Evolutionary conservation across 2,329 filamentous ascomycete genomes (phyloP).

Genomic region (Xylariaceae sp.): DNA sequence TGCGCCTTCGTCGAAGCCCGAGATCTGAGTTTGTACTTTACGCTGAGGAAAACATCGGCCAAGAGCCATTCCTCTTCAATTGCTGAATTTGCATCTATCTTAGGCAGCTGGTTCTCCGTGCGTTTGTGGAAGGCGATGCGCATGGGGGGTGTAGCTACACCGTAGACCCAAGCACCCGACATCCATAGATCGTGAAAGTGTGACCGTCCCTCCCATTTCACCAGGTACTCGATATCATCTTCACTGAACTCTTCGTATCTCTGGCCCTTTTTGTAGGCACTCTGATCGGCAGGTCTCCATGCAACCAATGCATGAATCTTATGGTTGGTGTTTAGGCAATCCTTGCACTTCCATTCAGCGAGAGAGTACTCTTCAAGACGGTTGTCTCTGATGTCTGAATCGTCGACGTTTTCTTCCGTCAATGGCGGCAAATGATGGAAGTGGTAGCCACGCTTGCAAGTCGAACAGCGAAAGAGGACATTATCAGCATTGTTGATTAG

Average conservation of each 20-base stretch:
- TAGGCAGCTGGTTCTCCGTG: slow-evolving; percentile 63
- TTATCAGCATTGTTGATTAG: slow-evolving; percentile 76
- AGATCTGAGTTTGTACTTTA: slow-evolving; percentile 62
- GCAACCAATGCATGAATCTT: slow-evolving; percentile 82
- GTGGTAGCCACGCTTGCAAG: slow-evolving; percentile 80
- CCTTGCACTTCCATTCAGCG: slow-evolving; percentile 75
- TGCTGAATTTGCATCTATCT: slow-evolving; percentile 74
- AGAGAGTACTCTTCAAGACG: slow-evolving; percentile 71
- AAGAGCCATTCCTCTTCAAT: slow-evolving; percentile 85
- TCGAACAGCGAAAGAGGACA: slow-evolving; percentile 80
- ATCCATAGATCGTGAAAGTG: slow-evolving; percentile 87
- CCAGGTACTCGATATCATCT: slow-evolving; percentile 85
- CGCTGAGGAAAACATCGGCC: slow-evolving; percentile 85
- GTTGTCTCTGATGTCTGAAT: slow-evolving; percentile 57
- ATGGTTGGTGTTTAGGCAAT: slow-evolving; percentile 66
- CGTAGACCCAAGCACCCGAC: slow-evolving; percentile 86
- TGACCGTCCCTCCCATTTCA: slow-evolving; percentile 83
- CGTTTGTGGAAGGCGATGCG: slow-evolving; percentile 76
- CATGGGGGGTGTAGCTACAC: slow-evolving; percentile 64
- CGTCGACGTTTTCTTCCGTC: slow-evolving; percentile 40
- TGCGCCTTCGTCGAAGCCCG: slow-evolving; percentile 63
- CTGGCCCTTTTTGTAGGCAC: slow-evolving; percentile 56
- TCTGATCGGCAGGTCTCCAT: slow-evolving; percentile 74
- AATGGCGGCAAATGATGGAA: slow-evolving; percentile 74
- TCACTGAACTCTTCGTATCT: slow-evolving; percentile 62